Evolutionary conservation across 306 rosid species (phyloP).

Genomic region (Lithocarpus polystachyus): DNA sequence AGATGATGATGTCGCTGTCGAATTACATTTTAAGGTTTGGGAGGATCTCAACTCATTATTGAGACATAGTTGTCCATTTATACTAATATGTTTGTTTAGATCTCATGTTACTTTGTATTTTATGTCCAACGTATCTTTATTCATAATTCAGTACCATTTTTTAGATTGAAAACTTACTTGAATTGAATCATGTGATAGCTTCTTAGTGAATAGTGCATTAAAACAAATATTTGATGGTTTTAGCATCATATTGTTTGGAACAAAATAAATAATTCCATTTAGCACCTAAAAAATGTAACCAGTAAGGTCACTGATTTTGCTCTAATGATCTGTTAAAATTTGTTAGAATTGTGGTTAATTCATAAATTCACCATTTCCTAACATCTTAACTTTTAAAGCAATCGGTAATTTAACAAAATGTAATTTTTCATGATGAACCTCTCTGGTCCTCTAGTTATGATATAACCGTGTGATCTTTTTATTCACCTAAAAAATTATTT

Average conservation of each 20-base stretch:
- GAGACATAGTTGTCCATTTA: neutral
- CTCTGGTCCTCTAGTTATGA: neutral
- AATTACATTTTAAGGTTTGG: conserved; percentile 61
- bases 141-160: neutral
- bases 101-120: neutral
- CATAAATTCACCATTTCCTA: too few species aligned
- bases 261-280: neutral
- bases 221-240: neutral
- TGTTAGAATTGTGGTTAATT: too few species aligned
- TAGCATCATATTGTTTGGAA: neutral
- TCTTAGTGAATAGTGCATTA: neutral
- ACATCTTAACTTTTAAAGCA: too few species aligned
- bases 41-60: neutral
- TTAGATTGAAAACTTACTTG: neutral
- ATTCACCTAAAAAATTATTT: neutral
- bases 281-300: neutral
- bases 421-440: neutral
- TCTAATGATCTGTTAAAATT: neutral
- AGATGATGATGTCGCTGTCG: conserved; percentile 72
- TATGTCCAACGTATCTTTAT: neutral
- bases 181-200: neutral
- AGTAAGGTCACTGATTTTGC: neutral
- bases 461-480: neutral
- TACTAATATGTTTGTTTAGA: neutral
- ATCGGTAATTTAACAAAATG: too few species aligned